Evolutionary conservation across 352 stramenopile genomes (phyloP), one percentile per base, ranked within the genome.

Genomic region (Globisporangium echinulatum): DNA sequence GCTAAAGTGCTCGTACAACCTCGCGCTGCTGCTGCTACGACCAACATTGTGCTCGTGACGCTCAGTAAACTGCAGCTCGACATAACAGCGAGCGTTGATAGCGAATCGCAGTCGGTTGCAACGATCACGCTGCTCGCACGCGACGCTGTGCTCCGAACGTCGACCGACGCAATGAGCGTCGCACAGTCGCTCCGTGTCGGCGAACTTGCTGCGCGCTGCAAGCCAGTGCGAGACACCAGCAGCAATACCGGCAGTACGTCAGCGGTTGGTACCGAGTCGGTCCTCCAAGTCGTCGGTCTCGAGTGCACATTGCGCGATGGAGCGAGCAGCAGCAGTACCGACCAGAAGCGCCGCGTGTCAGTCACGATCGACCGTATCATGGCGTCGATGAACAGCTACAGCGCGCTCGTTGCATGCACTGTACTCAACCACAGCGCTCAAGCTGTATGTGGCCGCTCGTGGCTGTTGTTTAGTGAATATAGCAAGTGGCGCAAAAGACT

Each of bases 61-160:
- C 56, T 63, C 36, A 76, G 61, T 56, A 77, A 55, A 49, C 59
- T 78, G 3, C n/a, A 49, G 25, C 37, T 80, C 58, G 36, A 58
- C 15, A 39, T 77, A 10, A 58, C 64, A 58, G 51, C 9, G 25
- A 54, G 15, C 46, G 19, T 2, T 25, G 50, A 19, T 36, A 49
- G n/a, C 42, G 40, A 8, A 44, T 44, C 11, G 40, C 40, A 44
- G 40, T 44, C 11, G 11, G 40, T 13, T 44, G 40, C 40, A 14
- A 8, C 40, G 40, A 44, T 58, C 25, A 48, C 40, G 13, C 54
- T 25, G 7, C 19, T 67, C 10, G 36, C 57, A 52, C 49, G 61
- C n/a, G 51, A 67, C 38, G 46, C 14, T 3, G 61, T 63, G 14
- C 53, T 49, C 15, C 44, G 33, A 39, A 37, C 38, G 47, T 61